These are phyloP conservation scores for Candida pseudoviswanathii DNA, from an alignment of 1,139 yeast species.

Conservation along the genomic window DNA sequence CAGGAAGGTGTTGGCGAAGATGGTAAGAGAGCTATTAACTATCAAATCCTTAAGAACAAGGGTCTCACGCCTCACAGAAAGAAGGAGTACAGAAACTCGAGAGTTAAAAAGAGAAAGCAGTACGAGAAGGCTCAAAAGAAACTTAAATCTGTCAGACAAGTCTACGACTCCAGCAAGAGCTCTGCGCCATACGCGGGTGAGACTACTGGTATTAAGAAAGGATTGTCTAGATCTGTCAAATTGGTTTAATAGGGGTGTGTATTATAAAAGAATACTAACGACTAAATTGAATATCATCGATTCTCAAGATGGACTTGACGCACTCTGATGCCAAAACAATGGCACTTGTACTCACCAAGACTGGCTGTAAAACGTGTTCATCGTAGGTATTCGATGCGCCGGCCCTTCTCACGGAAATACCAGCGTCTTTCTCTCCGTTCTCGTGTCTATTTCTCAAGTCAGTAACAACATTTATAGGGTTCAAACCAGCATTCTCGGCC, in stretches of 20 bases:
- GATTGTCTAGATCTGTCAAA: constrained; percentile 81
- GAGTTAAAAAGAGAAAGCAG: constrained; percentile 98
- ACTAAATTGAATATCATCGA: constrained; percentile 84
- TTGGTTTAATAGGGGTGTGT: constrained; percentile 40
- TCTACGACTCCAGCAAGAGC: constrained; percentile 68
- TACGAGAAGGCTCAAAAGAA: constrained; percentile 95
- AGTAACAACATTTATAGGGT: constrained; percentile 92
- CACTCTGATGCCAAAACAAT: constrained; percentile 94
- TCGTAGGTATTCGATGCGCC: constrained; percentile 90
- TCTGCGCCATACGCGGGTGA: constrained; percentile 92
- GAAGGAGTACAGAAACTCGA: constrained; percentile 91
- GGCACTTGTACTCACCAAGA: constrained; percentile 90
- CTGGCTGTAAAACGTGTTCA: constrained; percentile 96
- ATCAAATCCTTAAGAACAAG: constrained; percentile 90
- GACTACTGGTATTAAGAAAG: constrained; percentile 95
- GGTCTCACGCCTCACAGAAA: constrained; percentile 92
- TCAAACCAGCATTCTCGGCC: constrained; percentile 97
- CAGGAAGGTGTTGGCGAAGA: constrained; percentile 68
- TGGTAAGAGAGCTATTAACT: constrained; percentile 94
- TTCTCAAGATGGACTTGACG: constrained; percentile 91
- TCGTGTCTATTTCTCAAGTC: constrained; percentile 93
- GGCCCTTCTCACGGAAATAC: constrained; percentile 91
- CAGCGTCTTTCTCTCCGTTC: constrained; percentile 90
- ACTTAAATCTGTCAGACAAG: constrained; percentile 86
- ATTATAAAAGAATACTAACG: constrained; percentile 21